Evolutionary conservation across 176 grass and related monocot species (phyloP).

Genomic region (Rhynchospora tenuis): DNA sequence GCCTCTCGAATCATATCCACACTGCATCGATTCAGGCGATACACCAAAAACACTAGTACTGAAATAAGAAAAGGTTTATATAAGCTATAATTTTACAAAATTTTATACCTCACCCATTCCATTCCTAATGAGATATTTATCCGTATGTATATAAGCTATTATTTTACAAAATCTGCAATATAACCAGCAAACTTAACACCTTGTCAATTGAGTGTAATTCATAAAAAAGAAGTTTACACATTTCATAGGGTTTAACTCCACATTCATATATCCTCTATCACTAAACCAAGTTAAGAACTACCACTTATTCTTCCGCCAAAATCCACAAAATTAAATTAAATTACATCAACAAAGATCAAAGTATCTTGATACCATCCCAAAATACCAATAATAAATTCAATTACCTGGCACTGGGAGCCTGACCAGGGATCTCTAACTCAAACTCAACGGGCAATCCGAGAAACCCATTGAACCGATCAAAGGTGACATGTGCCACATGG

Average conservation of each 20-base stretch:
- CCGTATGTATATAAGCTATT: background rate
- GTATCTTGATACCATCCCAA: background rate
- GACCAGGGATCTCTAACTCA: conserved; percentile 71
- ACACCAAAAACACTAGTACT: conserved; percentile 72
- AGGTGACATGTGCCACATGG: conserved; percentile 95
- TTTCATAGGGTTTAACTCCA: background rate
- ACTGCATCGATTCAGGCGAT: conserved; percentile 86
- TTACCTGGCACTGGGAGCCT: conserved; percentile 72
- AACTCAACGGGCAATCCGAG: conserved; percentile 90
- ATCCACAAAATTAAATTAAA: background rate
- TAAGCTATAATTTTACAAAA: background rate
- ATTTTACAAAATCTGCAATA: background rate
- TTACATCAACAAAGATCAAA: background rate
- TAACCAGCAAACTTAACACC: background rate
- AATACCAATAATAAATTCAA: background rate
- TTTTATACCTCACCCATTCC: background rate
- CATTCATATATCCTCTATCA: background rate
- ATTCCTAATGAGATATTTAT: background rate
- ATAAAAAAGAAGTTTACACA: background rate
- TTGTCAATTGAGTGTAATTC: background rate
- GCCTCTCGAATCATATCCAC: conserved; percentile 55
- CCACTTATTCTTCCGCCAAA: background rate
- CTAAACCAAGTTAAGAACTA: background rate
- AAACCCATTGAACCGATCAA: conserved; percentile 90
- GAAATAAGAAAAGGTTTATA: conserved; percentile 7